phyloP scores from a whole-genome alignment of 176 grass and related monocot species.

The Alloteropsis semialata region DNA sequence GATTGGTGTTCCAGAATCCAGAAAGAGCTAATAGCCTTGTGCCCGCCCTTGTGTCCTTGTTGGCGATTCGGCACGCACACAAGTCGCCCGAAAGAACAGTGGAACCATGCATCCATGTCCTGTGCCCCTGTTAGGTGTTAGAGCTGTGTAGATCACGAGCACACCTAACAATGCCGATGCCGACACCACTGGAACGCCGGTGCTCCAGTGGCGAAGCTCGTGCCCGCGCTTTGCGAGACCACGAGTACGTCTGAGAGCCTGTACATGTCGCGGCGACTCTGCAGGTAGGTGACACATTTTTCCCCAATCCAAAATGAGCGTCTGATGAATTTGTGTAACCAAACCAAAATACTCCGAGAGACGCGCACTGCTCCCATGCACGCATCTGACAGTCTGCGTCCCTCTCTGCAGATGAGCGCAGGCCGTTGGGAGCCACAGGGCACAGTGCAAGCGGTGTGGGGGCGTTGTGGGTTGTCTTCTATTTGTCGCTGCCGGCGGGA shows the following conservation, averaged over 20 bases:
- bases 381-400: too few relatives aligned
- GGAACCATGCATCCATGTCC: not conserved
- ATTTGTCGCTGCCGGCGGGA: constrained; percentile 57
- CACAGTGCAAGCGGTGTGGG: not conserved
- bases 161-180: not conserved
- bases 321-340: too few relatives aligned
- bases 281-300: too few relatives aligned
- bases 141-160: not conserved
- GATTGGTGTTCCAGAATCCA: not conserved
- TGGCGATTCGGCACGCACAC: not conserved
- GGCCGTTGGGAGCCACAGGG: too few relatives aligned
- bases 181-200: not conserved
- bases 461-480: constrained; percentile 39
- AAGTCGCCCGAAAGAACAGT: not conserved
- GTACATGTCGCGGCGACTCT: not conserved
- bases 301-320: too few relatives aligned
- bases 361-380: too few relatives aligned
- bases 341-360: too few relatives aligned
- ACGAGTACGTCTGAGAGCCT: not conserved
- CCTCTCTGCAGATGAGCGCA: too few relatives aligned
- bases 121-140: not conserved
- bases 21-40: too few relatives aligned
- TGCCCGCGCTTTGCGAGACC: not conserved
- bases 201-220: not conserved
- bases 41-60: not conserved